Base-by-base conservation (phyloP, 352 stramenopile species). In the Globisporangium sylvaticum region DNA sequence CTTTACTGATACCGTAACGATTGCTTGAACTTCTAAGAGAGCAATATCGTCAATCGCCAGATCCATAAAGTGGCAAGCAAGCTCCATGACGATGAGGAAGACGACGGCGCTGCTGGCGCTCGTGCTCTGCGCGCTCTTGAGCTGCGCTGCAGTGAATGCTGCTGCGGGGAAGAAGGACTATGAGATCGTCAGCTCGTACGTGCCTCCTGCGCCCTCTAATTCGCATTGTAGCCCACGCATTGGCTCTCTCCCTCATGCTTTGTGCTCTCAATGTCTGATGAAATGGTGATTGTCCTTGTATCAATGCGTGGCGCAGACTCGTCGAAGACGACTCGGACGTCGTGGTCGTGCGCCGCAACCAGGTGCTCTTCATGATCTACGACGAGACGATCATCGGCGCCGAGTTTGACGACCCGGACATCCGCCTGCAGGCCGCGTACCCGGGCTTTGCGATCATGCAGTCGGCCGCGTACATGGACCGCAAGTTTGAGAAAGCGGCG, bases 381-480 rank as follows among this genome's bases (percentile, higher is more conserved):
- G 85, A 92, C 68, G 62, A 87, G 57, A 88, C 80, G 42, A 91
- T 92, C 67, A 94, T 94, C 62, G 83, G 85, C 27, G 83, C 80
- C 50, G 80, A 92, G 74, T 94, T 92, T 44, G 79, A 91, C 65
- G 78, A 92, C 60, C 72, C 78, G 34, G 72, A 80, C 20, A 42
- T 90, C 48, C 77, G 81, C 29, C 68, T 76, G 32, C 83, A 92
- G 64, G 84, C 85, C 29, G 83, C 80, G 48, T 94, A 87, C 70
- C 85, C 83, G 10, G 85, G 83, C 56, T 94, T 94, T 61, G 84
- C 83, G 32, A 91, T 94, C 75, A 94, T 92, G 85, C 83, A 93
- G 69, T 87, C 78, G 58, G 72, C 79, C 9, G 69, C 67, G 3
- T 93, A 90, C 69, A 64, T 91, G 56, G 58, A 78, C 31, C 68